A percentile compares a stretch with the other conserved stretches of the same genome.
Evolutionary conservation across 2,329 filamentous ascomycete species (phyloP).

Genomic region (Cercospora zeae-maydis): DNA sequence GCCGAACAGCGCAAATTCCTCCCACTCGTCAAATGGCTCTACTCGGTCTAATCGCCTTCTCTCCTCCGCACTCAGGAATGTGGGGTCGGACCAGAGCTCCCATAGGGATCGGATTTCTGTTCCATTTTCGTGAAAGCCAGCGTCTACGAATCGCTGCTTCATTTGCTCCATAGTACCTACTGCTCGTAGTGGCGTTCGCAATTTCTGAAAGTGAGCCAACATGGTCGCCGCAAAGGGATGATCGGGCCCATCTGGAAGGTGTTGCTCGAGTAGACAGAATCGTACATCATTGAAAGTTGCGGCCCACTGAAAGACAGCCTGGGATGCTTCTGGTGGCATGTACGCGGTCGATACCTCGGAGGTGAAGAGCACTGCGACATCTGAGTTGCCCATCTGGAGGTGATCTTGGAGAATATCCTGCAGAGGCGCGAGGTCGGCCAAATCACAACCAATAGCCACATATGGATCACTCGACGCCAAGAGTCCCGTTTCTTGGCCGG

Average conservation of each 20-base stretch:
- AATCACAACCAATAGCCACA: conserved; percentile 74
- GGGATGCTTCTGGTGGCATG: conserved; percentile 71
- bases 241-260: conserved; percentile 69
- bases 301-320: conserved; percentile 76
- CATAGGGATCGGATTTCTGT: conserved; percentile 68
- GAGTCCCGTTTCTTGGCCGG: conserved; percentile 44
- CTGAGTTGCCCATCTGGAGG: conserved; percentile 56
- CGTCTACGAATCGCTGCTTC: conserved; percentile 59
- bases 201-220: conserved; percentile 76
- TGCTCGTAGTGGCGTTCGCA: conserved; percentile 73
- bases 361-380: conserved; percentile 65
- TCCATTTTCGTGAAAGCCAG: conserved; percentile 60
- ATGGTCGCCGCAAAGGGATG: conserved; percentile 87
- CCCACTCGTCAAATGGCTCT: conserved; percentile 93
- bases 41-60: conserved; percentile 62
- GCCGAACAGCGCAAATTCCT: conserved; percentile 82
- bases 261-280: conserved; percentile 84
- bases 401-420: conserved; percentile 57
- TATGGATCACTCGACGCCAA: conserved; percentile 67
- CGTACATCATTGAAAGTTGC: conserved; percentile 65
- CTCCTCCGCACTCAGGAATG: conserved; percentile 60
- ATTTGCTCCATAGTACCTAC: conserved; percentile 65
- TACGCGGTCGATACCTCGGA: conserved; percentile 91
- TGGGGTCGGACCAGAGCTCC: conserved; percentile 72
- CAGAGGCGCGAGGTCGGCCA: conserved; percentile 64